These are phyloP conservation scores for Heterobasidion parviporum DNA, from an alignment of 1,284 basidiomycete species.

Conservation along the genomic window DNA sequence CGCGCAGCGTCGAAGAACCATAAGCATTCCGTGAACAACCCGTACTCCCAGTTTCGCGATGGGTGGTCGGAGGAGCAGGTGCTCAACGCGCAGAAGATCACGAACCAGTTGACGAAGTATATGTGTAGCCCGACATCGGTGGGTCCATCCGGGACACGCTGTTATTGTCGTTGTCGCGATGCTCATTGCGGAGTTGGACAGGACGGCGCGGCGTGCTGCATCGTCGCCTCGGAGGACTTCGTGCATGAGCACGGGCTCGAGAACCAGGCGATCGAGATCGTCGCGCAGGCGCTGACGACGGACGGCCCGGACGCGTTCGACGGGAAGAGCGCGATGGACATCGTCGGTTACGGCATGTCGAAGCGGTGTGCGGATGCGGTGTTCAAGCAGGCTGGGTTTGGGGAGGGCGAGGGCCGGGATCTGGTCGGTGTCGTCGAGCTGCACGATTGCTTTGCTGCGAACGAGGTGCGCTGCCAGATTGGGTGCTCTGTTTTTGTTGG, in stretches of 20 bases:
- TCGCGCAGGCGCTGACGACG: conserved; percentile 56
- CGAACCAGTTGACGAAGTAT: conserved; percentile 70
- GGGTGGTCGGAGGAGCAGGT: conserved; percentile 71
- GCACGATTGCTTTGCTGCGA: conserved; percentile 80
- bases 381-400: conserved; percentile 66
- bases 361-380: conserved; percentile 63
- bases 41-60: conserved; percentile 79
- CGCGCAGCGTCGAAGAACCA: conserved; percentile 74
- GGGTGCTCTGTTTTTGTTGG: not conserved
- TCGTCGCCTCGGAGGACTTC: conserved; percentile 78
- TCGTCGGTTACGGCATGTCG: conserved; percentile 71
- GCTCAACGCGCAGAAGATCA: conserved; percentile 57
- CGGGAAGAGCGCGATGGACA: conserved; percentile 61
- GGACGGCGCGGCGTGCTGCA: conserved; percentile 71
- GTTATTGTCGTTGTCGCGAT: not conserved
- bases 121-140: conserved; percentile 87
- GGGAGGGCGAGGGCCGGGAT: conserved; percentile 54
- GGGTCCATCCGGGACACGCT: conserved; percentile 1
- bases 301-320: conserved; percentile 60
- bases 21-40: conserved; percentile 74
- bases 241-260: conserved; percentile 68
- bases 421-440: conserved; percentile 80
- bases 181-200: conserved; percentile 17
- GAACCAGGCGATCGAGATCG: conserved; percentile 82
- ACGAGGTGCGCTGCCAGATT: conserved; percentile 40